Conservation (phyloP, 768 basidiomycete genomes). For the Termitomyces sp. region DNA sequence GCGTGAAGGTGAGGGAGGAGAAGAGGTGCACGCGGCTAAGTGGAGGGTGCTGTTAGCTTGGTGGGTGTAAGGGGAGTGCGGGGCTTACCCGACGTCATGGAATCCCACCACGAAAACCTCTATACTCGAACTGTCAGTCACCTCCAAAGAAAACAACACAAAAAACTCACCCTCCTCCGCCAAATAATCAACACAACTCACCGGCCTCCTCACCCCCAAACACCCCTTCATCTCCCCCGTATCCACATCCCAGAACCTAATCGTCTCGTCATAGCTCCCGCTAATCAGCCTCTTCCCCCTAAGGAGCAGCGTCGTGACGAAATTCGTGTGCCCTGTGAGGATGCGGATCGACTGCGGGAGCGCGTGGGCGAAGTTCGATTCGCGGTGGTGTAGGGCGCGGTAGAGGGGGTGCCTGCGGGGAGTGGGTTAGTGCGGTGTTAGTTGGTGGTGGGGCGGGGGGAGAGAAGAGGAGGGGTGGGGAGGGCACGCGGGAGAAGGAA, state of each 20-base stretch:
- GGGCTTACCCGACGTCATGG: conserved; percentile 79
- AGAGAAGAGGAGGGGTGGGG: neutral
- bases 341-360: conserved; percentile 76
- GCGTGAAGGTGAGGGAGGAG: conserved; percentile 80
- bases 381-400: conserved; percentile 78
- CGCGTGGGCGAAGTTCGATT: conserved; percentile 76
- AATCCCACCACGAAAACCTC: conserved; percentile 92
- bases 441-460: neutral
- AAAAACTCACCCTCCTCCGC: conserved; percentile 63
- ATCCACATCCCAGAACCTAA: conserved; percentile 87
- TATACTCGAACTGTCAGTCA: too few relatives aligned
- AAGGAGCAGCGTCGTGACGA: conserved; percentile 78
- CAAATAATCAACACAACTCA: conserved; percentile 86
- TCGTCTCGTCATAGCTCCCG: conserved; percentile 90
- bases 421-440: neutral
- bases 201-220: conserved; percentile 81
- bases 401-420: conserved; percentile 55
- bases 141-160: neutral
- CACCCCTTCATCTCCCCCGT: conserved; percentile 66
- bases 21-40: conserved; percentile 82
- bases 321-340: conserved; percentile 81
- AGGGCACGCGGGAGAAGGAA: too few relatives aligned
- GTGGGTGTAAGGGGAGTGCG: neutral
- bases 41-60: neutral
- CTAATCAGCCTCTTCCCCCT: conserved; percentile 81